These are phyloP conservation scores for Amphibolis antarctica DNA, from an alignment of 106 monocot genomes.

Conservation along the genomic window DNA sequence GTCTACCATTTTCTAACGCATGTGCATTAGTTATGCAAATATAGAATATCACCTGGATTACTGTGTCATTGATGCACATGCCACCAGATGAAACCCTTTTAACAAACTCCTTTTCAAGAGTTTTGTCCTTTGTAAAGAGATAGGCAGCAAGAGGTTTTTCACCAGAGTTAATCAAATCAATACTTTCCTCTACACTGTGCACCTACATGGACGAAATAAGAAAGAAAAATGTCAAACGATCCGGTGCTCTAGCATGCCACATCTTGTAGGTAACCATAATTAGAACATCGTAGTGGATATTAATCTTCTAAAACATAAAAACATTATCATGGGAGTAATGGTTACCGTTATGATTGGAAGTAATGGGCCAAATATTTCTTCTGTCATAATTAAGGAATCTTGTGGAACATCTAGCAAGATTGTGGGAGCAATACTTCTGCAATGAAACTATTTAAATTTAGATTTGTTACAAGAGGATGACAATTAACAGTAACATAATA, in stretches of 20 bases:
- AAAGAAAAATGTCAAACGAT: too few species aligned
- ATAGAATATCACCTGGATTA: constrained; percentile 16
- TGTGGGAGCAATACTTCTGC: constrained; percentile 31
- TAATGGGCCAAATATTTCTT: constrained; percentile 21
- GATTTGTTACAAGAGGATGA: too few species aligned
- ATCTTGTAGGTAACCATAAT: background rate
- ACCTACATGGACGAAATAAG: constrained; percentile 11
- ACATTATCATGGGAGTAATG: background rate
- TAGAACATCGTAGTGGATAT: background rate
- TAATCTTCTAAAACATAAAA: background rate
- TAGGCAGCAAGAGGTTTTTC: constrained; percentile 35
- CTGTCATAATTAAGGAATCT: constrained; percentile 8
- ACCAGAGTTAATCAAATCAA: constrained; percentile 26
- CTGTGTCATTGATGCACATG: constrained; percentile 34
- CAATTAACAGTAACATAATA: background rate
- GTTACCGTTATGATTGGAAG: constrained; percentile 26
- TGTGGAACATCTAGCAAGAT: constrained; percentile 25
- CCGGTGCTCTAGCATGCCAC: too few species aligned
- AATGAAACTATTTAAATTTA: background rate
- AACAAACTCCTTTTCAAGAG: constrained; percentile 27
- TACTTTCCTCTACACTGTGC: constrained; percentile 25
- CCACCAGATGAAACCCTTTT: constrained; percentile 17
- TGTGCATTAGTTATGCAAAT: background rate
- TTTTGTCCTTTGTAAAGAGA: constrained; percentile 33
- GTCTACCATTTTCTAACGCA: background rate